Evolutionary conservation across 176 grass and related monocot genomes (phyloP).

Genomic region (Elymus sibiricus): DNA sequence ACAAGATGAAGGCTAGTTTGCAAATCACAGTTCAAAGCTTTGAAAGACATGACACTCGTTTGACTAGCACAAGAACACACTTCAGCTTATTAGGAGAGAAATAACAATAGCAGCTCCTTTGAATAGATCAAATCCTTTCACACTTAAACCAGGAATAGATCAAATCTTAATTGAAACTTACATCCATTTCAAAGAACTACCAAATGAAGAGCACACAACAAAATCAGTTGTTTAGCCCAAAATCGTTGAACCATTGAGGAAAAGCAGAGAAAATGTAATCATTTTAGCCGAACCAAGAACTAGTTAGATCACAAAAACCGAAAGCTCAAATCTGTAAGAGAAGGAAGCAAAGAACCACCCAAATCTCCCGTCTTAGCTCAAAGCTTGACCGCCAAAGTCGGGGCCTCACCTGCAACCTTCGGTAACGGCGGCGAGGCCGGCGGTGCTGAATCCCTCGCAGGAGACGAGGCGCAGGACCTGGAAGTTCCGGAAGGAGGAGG

Average conservation of each 20-base stretch:
- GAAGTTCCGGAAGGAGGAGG: conserved; percentile 65
- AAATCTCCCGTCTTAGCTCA: conserved; percentile 5
- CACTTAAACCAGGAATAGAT: not conserved
- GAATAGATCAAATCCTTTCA: conserved; percentile 10
- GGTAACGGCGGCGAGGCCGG: conserved; percentile 60
- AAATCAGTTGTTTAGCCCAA: not conserved
- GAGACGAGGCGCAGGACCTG: conserved; percentile 57
- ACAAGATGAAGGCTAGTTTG: conserved; percentile 10
- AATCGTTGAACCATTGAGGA: not conserved
- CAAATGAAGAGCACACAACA: not conserved
- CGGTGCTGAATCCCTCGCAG: conserved; percentile 72
- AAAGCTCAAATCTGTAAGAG: conserved; percentile 2
- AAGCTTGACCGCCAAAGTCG: conserved; percentile 4
- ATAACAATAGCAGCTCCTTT: not conserved
- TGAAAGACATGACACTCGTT: conserved; percentile 5
- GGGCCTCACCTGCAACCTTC: conserved; percentile 59
- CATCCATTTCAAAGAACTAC: not conserved
- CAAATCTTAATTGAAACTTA: conserved; percentile 16
- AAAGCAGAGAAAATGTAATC: not conserved
- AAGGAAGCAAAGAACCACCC: not conserved
- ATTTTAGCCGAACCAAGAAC: not conserved
- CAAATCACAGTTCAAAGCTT: conserved; percentile 25
- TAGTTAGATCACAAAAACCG: not conserved
- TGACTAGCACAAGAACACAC: conserved; percentile 8
- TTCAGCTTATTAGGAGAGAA: not conserved